Evolutionary conservation across 1,139 yeast genomes (phyloP).

Genomic region (Kluyveromyces sp.): DNA sequence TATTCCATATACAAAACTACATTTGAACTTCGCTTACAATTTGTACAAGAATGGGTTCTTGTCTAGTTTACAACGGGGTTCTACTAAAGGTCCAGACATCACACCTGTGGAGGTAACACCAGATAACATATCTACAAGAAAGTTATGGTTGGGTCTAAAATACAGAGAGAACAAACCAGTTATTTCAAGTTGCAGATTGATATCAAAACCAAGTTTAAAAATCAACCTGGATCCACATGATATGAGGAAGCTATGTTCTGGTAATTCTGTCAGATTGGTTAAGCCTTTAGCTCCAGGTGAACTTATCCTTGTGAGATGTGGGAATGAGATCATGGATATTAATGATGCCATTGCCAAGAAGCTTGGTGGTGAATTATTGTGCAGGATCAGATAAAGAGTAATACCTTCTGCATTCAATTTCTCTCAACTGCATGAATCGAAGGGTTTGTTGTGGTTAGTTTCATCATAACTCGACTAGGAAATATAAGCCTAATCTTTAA

Average conservation of each 20-base stretch:
- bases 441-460: no score
- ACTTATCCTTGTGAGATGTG: constrained; percentile 56
- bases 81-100: constrained; percentile 80
- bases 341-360: constrained; percentile 80
- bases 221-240: constrained; percentile 59
- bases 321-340: constrained; percentile 53
- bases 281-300: constrained; percentile 89
- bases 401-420: no score
- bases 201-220: constrained; percentile 80
- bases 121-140: constrained; percentile 77
- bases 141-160: constrained; percentile 87
- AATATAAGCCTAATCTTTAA: no score
- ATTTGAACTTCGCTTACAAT: constrained; percentile 74
- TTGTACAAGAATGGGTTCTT: constrained; percentile 88
- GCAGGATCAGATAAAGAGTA: constrained; percentile 53
- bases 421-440: no score
- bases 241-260: constrained; percentile 65
- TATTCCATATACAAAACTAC: constrained; percentile 77
- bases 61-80: constrained; percentile 77
- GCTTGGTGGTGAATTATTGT: constrained; percentile 68
- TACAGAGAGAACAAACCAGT: constrained; percentile 79
- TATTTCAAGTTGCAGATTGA: constrained; percentile 58
- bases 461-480: no score
- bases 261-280: constrained; percentile 65
- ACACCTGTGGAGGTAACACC: constrained; percentile 73